Percentiles rank a stretch among this genome's conserved stretches.
Evolutionary conservation across 1,139 yeast genomes (phyloP).

Genomic region (Meyerozyma athensensis): DNA sequence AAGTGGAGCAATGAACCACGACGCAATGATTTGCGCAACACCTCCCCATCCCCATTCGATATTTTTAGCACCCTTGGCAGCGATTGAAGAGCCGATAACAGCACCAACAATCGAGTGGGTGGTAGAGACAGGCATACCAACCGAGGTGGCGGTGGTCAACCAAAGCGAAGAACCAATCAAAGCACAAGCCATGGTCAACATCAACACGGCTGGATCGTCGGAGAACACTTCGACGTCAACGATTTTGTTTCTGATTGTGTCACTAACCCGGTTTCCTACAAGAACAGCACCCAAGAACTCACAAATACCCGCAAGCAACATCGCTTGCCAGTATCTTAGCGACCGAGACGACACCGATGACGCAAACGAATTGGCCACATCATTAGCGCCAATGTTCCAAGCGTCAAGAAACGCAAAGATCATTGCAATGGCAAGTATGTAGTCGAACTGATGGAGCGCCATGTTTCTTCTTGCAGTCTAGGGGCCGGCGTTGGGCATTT

Average conservation of each 20-base stretch:
- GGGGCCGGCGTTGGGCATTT: background rate
- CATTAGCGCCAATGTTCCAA: conserved; percentile 82
- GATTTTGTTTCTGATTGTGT: conserved; percentile 62
- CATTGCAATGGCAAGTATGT: conserved; percentile 62
- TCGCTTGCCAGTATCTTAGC: conserved; percentile 69
- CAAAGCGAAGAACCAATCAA: conserved; percentile 71
- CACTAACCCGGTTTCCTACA: conserved; percentile 67
- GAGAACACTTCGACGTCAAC: conserved; percentile 47
- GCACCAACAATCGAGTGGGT: conserved; percentile 81
- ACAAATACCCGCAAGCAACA: conserved; percentile 61
- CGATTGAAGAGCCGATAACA: conserved; percentile 70
- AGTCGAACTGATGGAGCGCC: conserved; percentile 55
- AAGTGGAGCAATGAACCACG: conserved; percentile 80
- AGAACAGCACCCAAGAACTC: conserved; percentile 74
- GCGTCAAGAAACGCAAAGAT: conserved; percentile 75
- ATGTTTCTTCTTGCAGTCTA: conserved; percentile 9
- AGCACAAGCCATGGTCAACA: conserved; percentile 76
- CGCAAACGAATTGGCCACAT: conserved; percentile 77
- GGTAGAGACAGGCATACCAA: conserved; percentile 76
- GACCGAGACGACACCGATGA: conserved; percentile 70
- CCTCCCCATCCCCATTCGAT: conserved; percentile 77
- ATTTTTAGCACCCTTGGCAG: conserved; percentile 55
- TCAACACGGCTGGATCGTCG: conserved; percentile 61
- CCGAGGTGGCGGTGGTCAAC: conserved; percentile 61
- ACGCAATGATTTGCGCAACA: conserved; percentile 67